These are phyloP conservation scores for Gossypium raimondii DNA, from an alignment of 345 rosid genomes.

Conservation along the genomic window DNA sequence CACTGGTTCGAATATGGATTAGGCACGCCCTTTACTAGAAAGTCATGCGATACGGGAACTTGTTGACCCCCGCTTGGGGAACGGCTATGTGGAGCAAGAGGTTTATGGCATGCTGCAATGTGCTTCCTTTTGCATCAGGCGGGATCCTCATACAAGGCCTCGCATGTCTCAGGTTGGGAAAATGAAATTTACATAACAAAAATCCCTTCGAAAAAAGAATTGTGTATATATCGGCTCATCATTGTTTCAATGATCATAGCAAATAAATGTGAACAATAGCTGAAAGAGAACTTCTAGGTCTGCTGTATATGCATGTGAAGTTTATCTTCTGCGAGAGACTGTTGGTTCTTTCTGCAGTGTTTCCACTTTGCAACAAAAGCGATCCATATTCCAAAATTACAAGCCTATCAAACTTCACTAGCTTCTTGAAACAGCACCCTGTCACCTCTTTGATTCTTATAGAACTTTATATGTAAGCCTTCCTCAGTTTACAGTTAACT, in stretches of 20 bases:
- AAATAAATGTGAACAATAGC: not conserved
- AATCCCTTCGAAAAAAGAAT: not conserved
- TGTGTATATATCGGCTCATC: not conserved
- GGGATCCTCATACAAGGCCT: constrained; percentile 83
- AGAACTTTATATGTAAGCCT: not conserved
- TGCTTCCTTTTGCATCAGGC: constrained; percentile 82
- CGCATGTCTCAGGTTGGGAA: constrained; percentile 88
- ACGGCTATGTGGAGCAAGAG: constrained; percentile 58
- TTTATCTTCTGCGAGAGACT: no score
- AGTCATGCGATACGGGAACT: constrained; percentile 63
- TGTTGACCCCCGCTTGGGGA: constrained; percentile 64
- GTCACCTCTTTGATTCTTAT: not conserved
- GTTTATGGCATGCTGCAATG: constrained; percentile 75
- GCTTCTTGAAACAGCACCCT: no score
- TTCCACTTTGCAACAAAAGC: no score
- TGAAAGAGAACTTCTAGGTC: not conserved
- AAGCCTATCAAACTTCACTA: no score
- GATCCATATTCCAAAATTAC: no score
- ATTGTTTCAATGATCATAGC: not conserved
- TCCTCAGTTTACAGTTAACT: not conserved
- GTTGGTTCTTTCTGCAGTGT: no score
- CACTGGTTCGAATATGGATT: constrained; percentile 14
- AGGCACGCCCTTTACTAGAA: constrained; percentile 93
- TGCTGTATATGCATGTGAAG: no score
- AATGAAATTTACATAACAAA: not conserved